Evolutionary conservation across 257 asterid genomes (phyloP).

Genomic region (Eustoma russellianum): DNA sequence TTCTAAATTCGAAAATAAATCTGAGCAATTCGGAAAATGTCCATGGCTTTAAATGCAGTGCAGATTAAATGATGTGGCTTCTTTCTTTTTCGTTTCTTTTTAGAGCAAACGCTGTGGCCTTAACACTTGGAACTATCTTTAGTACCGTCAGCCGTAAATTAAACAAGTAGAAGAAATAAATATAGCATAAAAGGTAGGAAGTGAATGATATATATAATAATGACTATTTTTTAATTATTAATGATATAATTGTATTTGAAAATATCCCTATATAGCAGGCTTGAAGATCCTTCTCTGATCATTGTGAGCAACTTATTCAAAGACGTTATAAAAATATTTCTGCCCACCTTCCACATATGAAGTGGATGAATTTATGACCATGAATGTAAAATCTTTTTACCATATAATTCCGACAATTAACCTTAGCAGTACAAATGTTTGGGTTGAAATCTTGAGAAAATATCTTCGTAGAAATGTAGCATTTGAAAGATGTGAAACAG

Average conservation of each 20-base stretch:
- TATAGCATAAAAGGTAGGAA: background rate
- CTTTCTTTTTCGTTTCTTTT: too few relatives aligned
- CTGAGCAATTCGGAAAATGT: too few relatives aligned
- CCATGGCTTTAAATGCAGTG: too few relatives aligned
- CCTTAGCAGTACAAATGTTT: too few relatives aligned
- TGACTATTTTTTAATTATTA: background rate
- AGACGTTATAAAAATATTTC: conserved; percentile 7
- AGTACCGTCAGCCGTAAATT: background rate
- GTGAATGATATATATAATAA: background rate
- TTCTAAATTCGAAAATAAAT: too few relatives aligned
- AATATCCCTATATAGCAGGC: background rate
- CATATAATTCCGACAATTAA: background rate
- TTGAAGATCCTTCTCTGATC: background rate
- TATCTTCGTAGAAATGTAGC: too few relatives aligned
- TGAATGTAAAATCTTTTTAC: background rate
- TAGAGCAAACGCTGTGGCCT: too few relatives aligned
- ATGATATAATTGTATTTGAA: background rate
- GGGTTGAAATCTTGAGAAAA: too few relatives aligned
- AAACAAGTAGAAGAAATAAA: conserved; percentile 5
- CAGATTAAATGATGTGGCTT: too few relatives aligned
- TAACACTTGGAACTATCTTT: background rate
- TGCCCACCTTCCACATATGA: background rate
- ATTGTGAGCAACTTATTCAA: background rate
- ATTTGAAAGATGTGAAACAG: too few relatives aligned
- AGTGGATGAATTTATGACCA: background rate